Percentiles rank a stretch among this genome's conserved stretches.
These are phyloP conservation scores for Knoxia roxburghii DNA, from an alignment of 257 asterid species.

Conservation along the genomic window DNA sequence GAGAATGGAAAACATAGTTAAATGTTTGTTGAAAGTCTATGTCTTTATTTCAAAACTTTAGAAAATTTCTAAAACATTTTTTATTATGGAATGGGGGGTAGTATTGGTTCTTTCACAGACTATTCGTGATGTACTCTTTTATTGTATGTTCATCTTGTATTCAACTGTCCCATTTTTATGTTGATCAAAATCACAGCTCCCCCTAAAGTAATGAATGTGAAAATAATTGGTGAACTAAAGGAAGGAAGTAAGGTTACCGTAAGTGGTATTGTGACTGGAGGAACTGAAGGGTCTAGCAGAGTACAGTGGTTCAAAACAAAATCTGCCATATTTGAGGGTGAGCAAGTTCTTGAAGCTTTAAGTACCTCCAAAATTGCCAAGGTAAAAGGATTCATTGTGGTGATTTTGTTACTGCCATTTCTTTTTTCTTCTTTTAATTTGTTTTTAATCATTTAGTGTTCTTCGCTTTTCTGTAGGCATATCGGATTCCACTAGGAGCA, in stretches of 20 bases:
- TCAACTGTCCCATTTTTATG: constrained; percentile 6
- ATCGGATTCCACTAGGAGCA: constrained; percentile 92
- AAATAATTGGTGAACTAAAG: constrained; percentile 89
- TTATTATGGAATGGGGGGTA: no score
- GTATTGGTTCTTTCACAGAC: neutral
- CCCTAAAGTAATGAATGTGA: constrained; percentile 70
- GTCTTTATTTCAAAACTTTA: no score
- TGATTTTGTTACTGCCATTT: constrained; percentile 2
- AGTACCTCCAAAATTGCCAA: constrained; percentile 90
- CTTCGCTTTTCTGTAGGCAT: constrained; percentile 48
- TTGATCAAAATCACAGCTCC: constrained; percentile 58
- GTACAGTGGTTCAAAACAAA: constrained; percentile 96
- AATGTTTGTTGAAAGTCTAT: no score
- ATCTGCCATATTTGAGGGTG: constrained; percentile 60
- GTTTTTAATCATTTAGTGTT: neutral
- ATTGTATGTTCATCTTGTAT: constrained; percentile 2
- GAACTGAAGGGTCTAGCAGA: constrained; percentile 97
- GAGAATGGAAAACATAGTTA: no score
- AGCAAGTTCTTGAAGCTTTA: constrained; percentile 69
- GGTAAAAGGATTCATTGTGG: constrained; percentile 33
- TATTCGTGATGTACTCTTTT: neutral
- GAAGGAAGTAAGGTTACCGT: constrained; percentile 94
- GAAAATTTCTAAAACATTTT: no score
- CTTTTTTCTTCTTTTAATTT: neutral
- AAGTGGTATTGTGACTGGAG: constrained; percentile 91